Conservation (phyloP, 176 grass and related monocot species). For the Melocanna baccifera region DNA sequence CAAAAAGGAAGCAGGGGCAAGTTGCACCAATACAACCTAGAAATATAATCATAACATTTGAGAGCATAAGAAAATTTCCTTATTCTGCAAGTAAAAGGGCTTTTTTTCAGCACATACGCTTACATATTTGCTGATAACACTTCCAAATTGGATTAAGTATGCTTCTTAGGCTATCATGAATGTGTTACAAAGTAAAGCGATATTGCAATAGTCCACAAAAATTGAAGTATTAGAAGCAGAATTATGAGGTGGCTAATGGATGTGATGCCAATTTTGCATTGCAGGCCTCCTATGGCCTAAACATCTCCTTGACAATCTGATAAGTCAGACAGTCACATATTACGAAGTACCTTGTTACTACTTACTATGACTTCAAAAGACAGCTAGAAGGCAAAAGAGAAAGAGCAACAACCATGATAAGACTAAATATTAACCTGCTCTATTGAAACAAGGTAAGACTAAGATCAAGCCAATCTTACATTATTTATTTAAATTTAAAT, state of each 20-base stretch:
- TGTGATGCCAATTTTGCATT: background rate
- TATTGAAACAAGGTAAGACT: background rate
- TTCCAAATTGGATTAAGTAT: background rate
- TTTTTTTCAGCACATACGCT: background rate
- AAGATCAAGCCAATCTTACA: background rate
- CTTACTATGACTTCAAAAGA: background rate
- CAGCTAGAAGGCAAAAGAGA: background rate
- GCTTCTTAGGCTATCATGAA: background rate
- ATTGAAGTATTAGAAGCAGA: background rate
- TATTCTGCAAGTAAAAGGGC: background rate
- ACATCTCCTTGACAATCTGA: background rate
- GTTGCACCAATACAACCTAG: conserved; percentile 77
- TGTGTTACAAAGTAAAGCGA: background rate
- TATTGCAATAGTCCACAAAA: background rate
- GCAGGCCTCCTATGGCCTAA: background rate
- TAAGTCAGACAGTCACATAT: background rate
- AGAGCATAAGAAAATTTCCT: background rate
- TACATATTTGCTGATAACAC: background rate
- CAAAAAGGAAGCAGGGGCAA: conserved; percentile 86
- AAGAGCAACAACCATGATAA: conserved; percentile 10
- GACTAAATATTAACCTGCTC: background rate
- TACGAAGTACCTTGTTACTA: background rate
- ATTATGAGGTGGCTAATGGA: background rate
- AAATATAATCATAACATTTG: conserved; percentile 21
- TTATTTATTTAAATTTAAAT: conserved; percentile 5